Percentiles rank a stretch among this genome's conserved stretches.
Conservation (phyloP, 2,329 filamentous ascomycete genomes). For the Fusarium tuaranense region DNA sequence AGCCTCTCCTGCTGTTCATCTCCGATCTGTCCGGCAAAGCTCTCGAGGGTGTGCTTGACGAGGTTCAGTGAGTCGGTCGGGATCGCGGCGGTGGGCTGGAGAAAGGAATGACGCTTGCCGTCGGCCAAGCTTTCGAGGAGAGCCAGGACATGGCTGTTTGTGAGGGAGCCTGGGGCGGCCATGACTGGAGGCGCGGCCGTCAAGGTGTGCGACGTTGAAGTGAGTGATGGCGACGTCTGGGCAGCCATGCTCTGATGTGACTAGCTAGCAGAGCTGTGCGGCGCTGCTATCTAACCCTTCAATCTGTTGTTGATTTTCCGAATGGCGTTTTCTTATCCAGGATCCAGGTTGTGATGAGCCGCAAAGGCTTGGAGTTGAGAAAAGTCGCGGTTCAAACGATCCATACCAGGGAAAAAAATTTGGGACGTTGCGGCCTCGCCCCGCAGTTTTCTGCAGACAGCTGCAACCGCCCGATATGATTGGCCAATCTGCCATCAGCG, state of each 20-base stretch:
- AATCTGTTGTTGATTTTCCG: background rate
- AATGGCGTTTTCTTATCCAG: background rate
- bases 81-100: constrained; percentile 77
- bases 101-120: constrained; percentile 76
- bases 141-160: constrained; percentile 55
- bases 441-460: constrained; percentile 27
- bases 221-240: constrained; percentile 68
- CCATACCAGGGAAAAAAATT: constrained; percentile 41
- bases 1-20: constrained; percentile 77
- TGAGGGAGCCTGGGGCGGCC: constrained; percentile 52
- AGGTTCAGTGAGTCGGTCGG: constrained; percentile 77
- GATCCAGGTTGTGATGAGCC: constrained; percentile 5
- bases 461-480: constrained; percentile 7
- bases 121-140: constrained; percentile 69
- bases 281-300: constrained; percentile 14
- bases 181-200: constrained; percentile 62
- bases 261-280: constrained; percentile 25
- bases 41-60: constrained; percentile 84
- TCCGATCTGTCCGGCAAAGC: constrained; percentile 79
- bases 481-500: constrained; percentile 32
- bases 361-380: constrained; percentile 30
- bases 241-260: constrained; percentile 49
- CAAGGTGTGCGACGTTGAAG: constrained; percentile 74
- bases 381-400: constrained; percentile 21
- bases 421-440: constrained; percentile 37